Evolutionary conservation across 495 filamentous ascomycete genomes (phyloP), one percentile per base, ranked within the genome.

Genomic region (Penicillium longicatenatum): DNA sequence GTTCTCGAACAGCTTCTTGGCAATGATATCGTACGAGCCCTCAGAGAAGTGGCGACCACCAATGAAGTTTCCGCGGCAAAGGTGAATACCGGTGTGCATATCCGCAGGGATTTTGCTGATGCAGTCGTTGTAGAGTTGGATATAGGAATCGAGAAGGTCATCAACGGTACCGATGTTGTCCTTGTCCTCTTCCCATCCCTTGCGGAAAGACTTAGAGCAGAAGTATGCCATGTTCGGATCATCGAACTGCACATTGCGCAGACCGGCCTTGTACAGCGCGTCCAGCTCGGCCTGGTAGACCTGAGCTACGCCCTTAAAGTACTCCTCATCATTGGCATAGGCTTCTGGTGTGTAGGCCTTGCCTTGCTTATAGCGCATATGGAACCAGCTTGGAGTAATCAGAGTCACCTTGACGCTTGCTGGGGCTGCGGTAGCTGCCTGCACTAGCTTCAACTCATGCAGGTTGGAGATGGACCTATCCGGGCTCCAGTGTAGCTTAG

Each of bases 331-430:
- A 5, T 71, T 80, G 37, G 75, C 73, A 57, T 88, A 88, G 10
- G 82, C 84, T 29, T 80, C 64, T 54, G 75, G 64, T 55, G 76
- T 70, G 77, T 86, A 77, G 61, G 76, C 79, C 59, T 71, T 79
- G 22, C 86, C 84, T 51, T 85, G 76, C 44, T 76, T 81, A 60
- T 85, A 85, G 43, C 85, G 78, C 74, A 88, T 80, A 68, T 88
- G 84, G 59, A 86, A 83, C 85, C 85, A 87, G n/a, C 82, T 81
- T 14, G 85, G 85, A 39, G 79, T 81, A 52, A 83, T 83, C 59
- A 88, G 80, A 64, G 85, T 86, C 63, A 87, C 71, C 65, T 88
- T 88, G n/a, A n/a, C n/a, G n/a, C n/a, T n/a, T n/a, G n/a, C n/a
- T n/a, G n/a, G n/a, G n/a, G n/a, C n/a, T n/a, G n/a, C n/a, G n/a